Conservation (phyloP, 352 stramenopile genomes). For the Pythium folliculosum region DNA sequence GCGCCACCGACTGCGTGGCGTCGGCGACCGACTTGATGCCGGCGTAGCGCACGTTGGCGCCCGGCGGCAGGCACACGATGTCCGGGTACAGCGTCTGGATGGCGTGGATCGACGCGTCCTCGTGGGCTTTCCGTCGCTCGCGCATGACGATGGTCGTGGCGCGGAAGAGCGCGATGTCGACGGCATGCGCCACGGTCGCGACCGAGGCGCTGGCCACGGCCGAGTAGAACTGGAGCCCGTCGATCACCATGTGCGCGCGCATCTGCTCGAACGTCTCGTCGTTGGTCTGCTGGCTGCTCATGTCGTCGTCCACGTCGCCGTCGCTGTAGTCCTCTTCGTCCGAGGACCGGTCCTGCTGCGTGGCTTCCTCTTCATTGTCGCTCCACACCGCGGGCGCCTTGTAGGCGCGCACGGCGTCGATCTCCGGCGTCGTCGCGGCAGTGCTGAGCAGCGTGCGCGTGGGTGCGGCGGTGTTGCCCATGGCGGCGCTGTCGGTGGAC, state of each 20-base stretch:
- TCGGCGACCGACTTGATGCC: conserved; percentile 1
- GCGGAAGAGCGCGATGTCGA: conserved; percentile 46
- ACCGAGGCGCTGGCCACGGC: conserved; percentile 47
- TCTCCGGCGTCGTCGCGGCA: neutral
- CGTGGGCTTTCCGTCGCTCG: conserved; percentile 29
- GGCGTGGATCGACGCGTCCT: conserved; percentile 52
- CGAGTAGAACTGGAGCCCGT: conserved; percentile 71
- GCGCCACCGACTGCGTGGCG: neutral
- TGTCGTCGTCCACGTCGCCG: conserved; percentile 9
- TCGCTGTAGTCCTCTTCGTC: neutral
- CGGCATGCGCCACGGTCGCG: conserved; percentile 34
- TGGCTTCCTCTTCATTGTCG: conserved; percentile 3
- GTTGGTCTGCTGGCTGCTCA: conserved; percentile 13
- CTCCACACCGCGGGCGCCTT: neutral
- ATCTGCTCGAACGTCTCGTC: conserved; percentile 5
- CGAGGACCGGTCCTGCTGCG: neutral
- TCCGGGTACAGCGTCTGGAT: conserved; percentile 68
- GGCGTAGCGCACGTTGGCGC: conserved; percentile 7
- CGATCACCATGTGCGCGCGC: conserved; percentile 18
- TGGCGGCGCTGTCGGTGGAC: conserved; percentile 4
- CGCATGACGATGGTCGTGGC: conserved; percentile 31
- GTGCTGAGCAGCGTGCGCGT: conserved; percentile 2
- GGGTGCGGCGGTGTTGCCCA: conserved; percentile 30
- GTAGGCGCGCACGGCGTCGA: conserved; percentile 2
- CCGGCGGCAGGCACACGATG: conserved; percentile 52